Percentiles rank a stretch among this genome's conserved stretches.
These are phyloP conservation scores for Talaromyces liani DNA, from an alignment of 495 filamentous ascomycete genomes.

Conservation along the genomic window DNA sequence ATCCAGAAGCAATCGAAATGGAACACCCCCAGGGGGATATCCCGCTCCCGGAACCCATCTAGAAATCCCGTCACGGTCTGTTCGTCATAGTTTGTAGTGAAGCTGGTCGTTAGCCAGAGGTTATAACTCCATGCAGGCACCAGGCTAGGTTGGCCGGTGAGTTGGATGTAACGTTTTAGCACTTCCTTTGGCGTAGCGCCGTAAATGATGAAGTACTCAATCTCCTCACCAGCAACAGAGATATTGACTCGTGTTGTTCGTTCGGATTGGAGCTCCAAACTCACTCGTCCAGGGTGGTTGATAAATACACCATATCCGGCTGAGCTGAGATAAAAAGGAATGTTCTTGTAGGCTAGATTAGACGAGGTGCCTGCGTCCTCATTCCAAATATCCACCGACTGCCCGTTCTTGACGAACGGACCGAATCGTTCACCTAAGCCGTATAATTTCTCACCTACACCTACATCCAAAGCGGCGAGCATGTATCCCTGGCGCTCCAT, in stretches of 20 bases:
- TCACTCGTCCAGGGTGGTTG: constrained; percentile 50
- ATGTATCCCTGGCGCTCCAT: constrained; percentile 50
- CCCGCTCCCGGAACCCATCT: constrained; percentile 56
- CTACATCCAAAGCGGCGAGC: constrained; percentile 53
- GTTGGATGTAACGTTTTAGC: constrained; percentile 49
- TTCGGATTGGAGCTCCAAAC: constrained; percentile 62
- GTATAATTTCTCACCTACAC: constrained; percentile 61
- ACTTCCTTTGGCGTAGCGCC: constrained; percentile 64
- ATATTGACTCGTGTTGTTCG: constrained; percentile 57
- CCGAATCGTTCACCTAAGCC: constrained; percentile 67
- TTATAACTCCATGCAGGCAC: constrained; percentile 65
- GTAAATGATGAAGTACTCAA: constrained; percentile 58
- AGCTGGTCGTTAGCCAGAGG: constrained; percentile 63
- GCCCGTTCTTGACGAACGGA: constrained; percentile 61
- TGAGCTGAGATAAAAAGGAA: constrained; percentile 62
- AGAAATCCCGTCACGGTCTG: constrained; percentile 60
- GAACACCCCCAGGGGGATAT: constrained; percentile 61
- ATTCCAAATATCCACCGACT: constrained; percentile 62
- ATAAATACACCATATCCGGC: constrained; percentile 65
- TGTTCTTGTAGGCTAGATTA: constrained; percentile 68
- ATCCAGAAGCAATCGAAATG: constrained; percentile 69
- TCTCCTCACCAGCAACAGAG: constrained; percentile 51
- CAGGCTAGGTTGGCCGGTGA: constrained; percentile 52
- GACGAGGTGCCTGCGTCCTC: constrained; percentile 64
- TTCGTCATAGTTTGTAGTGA: constrained; percentile 66